Base-by-base conservation (phyloP, 306 rosid species). In the Malus sylvestris region DNA sequence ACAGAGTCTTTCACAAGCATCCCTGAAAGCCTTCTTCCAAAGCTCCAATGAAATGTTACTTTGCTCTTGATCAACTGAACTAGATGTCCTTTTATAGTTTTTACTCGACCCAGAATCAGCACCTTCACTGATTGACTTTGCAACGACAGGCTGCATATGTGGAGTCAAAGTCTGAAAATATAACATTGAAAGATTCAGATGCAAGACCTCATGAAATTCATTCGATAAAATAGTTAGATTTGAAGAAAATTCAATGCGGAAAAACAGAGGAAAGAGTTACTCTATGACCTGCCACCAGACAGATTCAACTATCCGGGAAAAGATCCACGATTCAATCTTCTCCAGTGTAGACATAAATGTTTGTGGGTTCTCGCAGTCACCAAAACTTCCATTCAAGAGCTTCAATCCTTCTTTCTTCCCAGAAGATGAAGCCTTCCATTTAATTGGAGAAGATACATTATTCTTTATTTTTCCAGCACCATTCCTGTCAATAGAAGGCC, bases 231-330 rank as follows among this genome's bases (percentile, higher is more conserved):
- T 63, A 33, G 59, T 12, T 55, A 70, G 67, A 72, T 57, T 45
- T 49, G 45, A n/a, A 69, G 57, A 27, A 72, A 76, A 72, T 52
- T 69, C 32, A 63, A 62, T 51, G 71, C 52, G 61, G 16, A 18
- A 60, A 67, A 25, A 27, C 40, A 59, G 75, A 68, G 45, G 51
- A 75, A 67, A 51, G 40, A 73, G 35, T 57, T 38, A 30, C 72
- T 38, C 65, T 18, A 40, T 69, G 72, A 92, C 99, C 99, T 95
- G 99, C 99, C 99, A 95, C 99, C 99, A 95, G 76, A 92, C 85
- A 79, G 97, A 95, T 81, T 95, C 99, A 76, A 95, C 89, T 60
- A 95, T 87, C 58, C 98, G 93, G 49, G 97, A 90, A 86, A 95
- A 95, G 83, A 92, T 89, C 99, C 99, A 95, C 38, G 89, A 85